phyloP scores from a whole-genome alignment of 2,329 filamentous ascomycete species.

The Aspergillus ustus region DNA sequence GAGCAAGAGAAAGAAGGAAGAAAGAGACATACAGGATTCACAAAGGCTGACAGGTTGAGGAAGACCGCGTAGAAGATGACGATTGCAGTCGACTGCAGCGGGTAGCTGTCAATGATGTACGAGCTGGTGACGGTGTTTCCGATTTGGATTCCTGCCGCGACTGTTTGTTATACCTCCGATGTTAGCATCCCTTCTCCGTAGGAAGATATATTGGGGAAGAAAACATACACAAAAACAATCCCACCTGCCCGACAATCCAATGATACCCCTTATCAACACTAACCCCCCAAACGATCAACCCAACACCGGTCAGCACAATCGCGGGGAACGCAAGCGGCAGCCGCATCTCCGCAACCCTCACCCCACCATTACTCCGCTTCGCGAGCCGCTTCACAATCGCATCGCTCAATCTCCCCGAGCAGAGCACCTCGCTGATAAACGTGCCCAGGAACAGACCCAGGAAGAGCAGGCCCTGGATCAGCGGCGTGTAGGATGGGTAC shows the following conservation, averaged over 20 bases:
- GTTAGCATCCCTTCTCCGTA: too few species aligned
- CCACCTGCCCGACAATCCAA: constrained; percentile 62
- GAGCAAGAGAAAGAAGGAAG: background rate
- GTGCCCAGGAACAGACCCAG: constrained; percentile 60
- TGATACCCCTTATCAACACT: constrained; percentile 59
- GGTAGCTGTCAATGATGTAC: constrained; percentile 62
- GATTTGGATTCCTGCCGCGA: constrained; percentile 60
- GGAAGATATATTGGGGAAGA: too few species aligned
- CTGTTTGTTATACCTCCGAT: too few species aligned
- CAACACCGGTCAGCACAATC: constrained; percentile 52
- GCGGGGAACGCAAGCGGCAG: constrained; percentile 62
- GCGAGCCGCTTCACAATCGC: constrained; percentile 53
- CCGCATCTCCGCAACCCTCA: constrained; percentile 58
- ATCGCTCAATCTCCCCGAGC: constrained; percentile 60
- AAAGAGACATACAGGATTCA: constrained; percentile 41
- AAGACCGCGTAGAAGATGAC: constrained; percentile 61
- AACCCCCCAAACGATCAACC: constrained; percentile 60
- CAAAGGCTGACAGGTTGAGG: constrained; percentile 57
- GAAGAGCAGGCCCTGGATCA: constrained; percentile 60
- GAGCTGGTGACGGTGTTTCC: constrained; percentile 59
- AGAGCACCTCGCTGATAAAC: constrained; percentile 56
- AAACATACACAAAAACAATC: constrained; percentile 59
- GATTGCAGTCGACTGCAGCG: constrained; percentile 58
- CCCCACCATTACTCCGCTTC: constrained; percentile 50
- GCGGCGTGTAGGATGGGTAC: constrained; percentile 53